Conservation (phyloP, 805 yeast genomes). For the Schwanniomyces vanrijiae region DNA sequence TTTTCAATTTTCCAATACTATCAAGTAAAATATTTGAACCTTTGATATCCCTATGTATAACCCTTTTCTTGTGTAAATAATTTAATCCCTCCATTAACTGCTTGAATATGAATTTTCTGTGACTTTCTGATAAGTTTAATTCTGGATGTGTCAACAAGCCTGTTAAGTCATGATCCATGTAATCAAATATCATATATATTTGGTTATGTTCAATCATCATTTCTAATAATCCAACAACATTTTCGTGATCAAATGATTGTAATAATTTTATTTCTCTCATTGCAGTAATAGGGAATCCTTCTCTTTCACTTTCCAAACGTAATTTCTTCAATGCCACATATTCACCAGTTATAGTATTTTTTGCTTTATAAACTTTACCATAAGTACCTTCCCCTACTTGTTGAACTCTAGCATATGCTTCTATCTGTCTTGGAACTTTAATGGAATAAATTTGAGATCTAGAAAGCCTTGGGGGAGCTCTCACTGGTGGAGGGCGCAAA, state of each 20-base stretch:
- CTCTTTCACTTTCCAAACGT: conserved; percentile 82
- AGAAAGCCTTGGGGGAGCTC: conserved; percentile 13
- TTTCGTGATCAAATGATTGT: conserved; percentile 78
- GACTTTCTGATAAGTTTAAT: conserved; percentile 58
- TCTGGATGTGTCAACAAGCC: conserved; percentile 81
- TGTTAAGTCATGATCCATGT: conserved; percentile 89
- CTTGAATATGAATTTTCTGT: conserved; percentile 63
- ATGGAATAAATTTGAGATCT: conserved; percentile 35
- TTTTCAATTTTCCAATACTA: conserved; percentile 60
- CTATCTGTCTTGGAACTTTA: conserved; percentile 25
- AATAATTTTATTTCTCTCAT: conserved; percentile 84
- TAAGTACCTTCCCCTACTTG: conserved; percentile 99
- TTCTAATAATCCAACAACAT: conserved; percentile 79
- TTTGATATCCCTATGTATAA: conserved; percentile 79
- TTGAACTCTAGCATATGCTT: conserved; percentile 63
- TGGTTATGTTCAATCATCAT: conserved; percentile 81
- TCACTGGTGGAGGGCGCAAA: not conserved
- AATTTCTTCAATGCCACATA: conserved; percentile 85
- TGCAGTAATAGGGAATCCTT: conserved; percentile 96
- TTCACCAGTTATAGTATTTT: conserved; percentile 63
- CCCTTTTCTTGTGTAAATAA: conserved; percentile 65
- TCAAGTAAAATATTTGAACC: conserved; percentile 76
- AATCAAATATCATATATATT: conserved; percentile 89
- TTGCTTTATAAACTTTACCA: conserved; percentile 92
- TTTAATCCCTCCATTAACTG: conserved; percentile 69